Conservation (phyloP, 1,284 basidiomycete species). For the Singerocomus rubriflavus region DNA sequence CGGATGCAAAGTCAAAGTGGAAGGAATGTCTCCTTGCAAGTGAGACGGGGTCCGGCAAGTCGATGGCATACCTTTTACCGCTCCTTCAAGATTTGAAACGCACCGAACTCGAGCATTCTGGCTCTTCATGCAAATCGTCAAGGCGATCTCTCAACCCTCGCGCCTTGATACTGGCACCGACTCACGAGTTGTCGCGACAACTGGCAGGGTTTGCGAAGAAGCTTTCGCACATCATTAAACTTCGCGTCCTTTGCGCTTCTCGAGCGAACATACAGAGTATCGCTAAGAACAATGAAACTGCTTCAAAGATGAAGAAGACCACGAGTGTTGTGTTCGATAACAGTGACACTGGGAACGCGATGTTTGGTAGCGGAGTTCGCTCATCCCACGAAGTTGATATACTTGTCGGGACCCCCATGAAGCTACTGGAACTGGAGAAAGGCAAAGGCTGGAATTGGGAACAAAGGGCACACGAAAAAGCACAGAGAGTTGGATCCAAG, state of each 20-base stretch:
- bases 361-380: slow-evolving; percentile 10
- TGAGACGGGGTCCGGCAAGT: slow-evolving; percentile 89
- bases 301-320: slow-evolving; percentile 48
- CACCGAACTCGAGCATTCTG: slow-evolving; percentile 39
- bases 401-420: slow-evolving; percentile 75
- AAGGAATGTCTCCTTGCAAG: slow-evolving; percentile 72
- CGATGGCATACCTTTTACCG: slow-evolving; percentile 84
- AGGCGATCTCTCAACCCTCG: slow-evolving; percentile 53
- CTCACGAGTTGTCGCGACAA: slow-evolving; percentile 84
- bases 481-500: slow-evolving; percentile 22
- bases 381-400: slow-evolving; percentile 57
- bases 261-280: slow-evolving; percentile 50
- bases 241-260: slow-evolving; percentile 71
- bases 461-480: slow-evolving; percentile 31
- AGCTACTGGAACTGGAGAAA: slow-evolving; percentile 66
- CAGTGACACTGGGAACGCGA: slow-evolving; percentile 14
- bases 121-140: slow-evolving; percentile 8
- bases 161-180: slow-evolving; percentile 79
- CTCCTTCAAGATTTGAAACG: slow-evolving; percentile 75
- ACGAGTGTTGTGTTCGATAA: slow-evolving; percentile 21
- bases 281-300: slow-evolving; percentile 36
- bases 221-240: slow-evolving; percentile 70
- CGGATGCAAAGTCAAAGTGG: slow-evolving; percentile 31
- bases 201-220: slow-evolving; percentile 70
- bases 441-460: slow-evolving; percentile 66